Evolutionary conservation across 31 red algal genomes (phyloP).

Genomic region (Odonthalia washingtoniensis): DNA sequence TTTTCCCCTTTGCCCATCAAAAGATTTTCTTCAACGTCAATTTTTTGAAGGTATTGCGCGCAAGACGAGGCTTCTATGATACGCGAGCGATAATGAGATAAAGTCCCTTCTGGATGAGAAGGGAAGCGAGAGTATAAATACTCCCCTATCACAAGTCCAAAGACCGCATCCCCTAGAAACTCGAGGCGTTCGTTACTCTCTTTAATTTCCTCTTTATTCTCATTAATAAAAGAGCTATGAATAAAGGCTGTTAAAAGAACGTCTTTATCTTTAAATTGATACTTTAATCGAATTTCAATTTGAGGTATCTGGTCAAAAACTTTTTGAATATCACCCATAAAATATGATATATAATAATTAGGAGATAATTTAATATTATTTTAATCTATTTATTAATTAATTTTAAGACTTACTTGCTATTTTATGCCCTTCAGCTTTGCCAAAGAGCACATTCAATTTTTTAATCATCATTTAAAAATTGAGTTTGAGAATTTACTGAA

Average conservation of each 20-base stretch:
- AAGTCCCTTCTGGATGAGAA: slow-evolving; percentile 20
- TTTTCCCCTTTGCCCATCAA: neutral
- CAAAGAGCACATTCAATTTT: no score
- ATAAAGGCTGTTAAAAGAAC: slow-evolving; percentile 6
- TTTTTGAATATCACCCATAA: no score
- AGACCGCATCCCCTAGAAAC: slow-evolving; percentile 58
- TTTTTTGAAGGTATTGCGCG: slow-evolving; percentile 21
- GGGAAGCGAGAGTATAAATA: slow-evolving; percentile 41
- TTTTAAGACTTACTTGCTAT: no score
- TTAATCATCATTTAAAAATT: no score
- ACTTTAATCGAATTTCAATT: no score
- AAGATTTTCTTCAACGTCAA: slow-evolving; percentile 22
- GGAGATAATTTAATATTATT: no score
- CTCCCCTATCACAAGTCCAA: slow-evolving; percentile 29
- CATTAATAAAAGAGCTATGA: slow-evolving; percentile 31
- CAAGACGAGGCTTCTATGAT: slow-evolving; percentile 17
- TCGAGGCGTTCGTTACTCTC: slow-evolving; percentile 54
- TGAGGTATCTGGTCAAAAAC: no score
- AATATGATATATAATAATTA: no score
- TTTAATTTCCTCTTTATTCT: slow-evolving; percentile 1
- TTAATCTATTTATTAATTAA: no score
- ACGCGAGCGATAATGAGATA: slow-evolving; percentile 21
- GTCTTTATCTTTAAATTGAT: no score
- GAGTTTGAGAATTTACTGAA: no score
- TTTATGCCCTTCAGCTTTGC: no score